These are phyloP conservation scores for Pestalotiopsis fici DNA, from an alignment of 2,329 filamentous ascomycete genomes.

Conservation along the genomic window DNA sequence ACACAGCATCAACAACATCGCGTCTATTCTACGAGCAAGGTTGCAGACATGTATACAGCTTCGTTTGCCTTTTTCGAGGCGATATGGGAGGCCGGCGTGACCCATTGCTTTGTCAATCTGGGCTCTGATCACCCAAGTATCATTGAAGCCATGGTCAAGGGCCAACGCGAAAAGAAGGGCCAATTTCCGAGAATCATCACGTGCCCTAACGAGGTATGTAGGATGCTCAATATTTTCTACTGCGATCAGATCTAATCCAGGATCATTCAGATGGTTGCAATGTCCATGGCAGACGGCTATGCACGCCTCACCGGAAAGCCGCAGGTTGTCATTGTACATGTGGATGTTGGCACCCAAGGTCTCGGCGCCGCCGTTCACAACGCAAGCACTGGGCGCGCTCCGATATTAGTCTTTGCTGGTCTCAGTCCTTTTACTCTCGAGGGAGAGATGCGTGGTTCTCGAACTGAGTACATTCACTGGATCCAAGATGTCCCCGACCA, in stretches of 20 bases:
- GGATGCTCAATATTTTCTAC: too few species aligned
- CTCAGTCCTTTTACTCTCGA: slow-evolving; percentile 76
- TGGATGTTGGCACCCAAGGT: slow-evolving; percentile 81
- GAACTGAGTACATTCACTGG: slow-evolving; percentile 86
- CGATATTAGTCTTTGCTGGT: slow-evolving; percentile 77
- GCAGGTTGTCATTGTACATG: slow-evolving; percentile 78
- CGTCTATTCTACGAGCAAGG: slow-evolving; percentile 11
- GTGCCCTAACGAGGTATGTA: slow-evolving; percentile 72
- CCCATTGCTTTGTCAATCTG: slow-evolving; percentile 59
- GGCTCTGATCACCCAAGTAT: slow-evolving; percentile 76
- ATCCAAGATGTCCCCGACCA: slow-evolving; percentile 84
- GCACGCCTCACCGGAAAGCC: slow-evolving; percentile 71
- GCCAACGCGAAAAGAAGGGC: slow-evolving; percentile 64
- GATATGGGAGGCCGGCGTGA: slow-evolving; percentile 36
- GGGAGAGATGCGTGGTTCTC: slow-evolving; percentile 74
- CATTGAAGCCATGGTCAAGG: slow-evolving; percentile 79
- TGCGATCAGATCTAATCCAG: background rate
- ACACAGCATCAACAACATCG: background rate
- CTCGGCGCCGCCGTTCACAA: slow-evolving; percentile 80
- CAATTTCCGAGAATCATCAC: slow-evolving; percentile 75
- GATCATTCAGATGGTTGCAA: slow-evolving; percentile 69
- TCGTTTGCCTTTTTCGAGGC: slow-evolving; percentile 67
- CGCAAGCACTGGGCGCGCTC: slow-evolving; percentile 71
- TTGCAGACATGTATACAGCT: slow-evolving; percentile 56
- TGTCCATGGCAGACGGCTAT: slow-evolving; percentile 84